phyloP scores from a whole-genome alignment of 2,329 filamentous ascomycete species.

The Nannizzia gypsea region DNA sequence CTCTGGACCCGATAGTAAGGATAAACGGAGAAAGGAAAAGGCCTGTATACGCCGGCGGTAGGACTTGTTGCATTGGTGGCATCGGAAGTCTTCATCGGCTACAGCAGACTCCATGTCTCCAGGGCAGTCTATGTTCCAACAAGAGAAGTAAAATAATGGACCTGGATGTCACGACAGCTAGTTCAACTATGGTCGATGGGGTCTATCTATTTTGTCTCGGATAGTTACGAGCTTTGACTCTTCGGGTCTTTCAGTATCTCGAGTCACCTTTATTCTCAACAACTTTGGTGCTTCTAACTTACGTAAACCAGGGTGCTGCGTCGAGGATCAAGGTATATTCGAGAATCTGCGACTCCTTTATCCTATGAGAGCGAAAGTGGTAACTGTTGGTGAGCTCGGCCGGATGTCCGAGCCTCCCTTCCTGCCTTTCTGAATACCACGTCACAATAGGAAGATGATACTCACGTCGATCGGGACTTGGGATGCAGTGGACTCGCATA shows the following conservation, averaged over 20 bases:
- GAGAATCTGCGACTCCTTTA: background rate
- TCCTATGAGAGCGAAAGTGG: background rate
- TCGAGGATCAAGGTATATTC: background rate
- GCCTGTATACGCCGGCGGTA: constrained; percentile 1
- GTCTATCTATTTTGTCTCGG: background rate
- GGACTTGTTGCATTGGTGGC: background rate
- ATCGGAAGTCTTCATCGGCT: background rate
- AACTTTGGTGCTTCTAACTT: background rate
- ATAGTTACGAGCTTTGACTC: background rate
- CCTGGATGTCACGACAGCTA: background rate
- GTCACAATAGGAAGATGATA: background rate
- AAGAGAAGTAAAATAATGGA: background rate
- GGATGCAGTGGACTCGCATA: background rate
- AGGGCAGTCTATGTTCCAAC: background rate
- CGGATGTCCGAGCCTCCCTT: background rate
- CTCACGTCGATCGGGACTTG: background rate
- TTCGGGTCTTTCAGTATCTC: background rate
- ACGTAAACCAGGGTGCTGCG: background rate
- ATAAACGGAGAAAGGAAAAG: background rate
- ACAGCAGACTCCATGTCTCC: background rate
- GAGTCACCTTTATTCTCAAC: background rate
- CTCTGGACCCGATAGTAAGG: background rate
- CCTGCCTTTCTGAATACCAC: background rate
- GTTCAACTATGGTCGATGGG: background rate
- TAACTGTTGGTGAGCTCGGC: background rate